Conservation (phyloP, 2,329 filamentous ascomycete species). For the Epichloe typhina region DNA sequence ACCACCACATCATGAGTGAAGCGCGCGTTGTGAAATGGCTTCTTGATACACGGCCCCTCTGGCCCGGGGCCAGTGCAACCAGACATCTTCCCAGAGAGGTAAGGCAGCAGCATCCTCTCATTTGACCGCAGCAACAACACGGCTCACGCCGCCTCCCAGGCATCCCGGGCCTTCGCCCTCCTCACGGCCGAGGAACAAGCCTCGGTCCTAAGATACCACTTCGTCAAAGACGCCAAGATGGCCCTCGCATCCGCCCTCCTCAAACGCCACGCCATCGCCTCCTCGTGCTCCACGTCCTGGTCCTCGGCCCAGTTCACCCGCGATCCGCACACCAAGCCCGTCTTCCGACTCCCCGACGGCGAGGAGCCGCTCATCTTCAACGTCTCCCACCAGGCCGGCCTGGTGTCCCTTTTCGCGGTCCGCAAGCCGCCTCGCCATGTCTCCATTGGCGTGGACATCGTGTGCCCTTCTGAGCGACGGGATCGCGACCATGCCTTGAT, state of each 20-base stretch:
- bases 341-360: conserved; percentile 35
- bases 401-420: conserved; percentile 54
- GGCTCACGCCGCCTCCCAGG: no score
- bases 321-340: conserved; percentile 40
- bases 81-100: conserved; percentile 33
- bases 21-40: conserved; percentile 44
- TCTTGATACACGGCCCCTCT: conserved; percentile 46
- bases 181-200: conserved; percentile 42
- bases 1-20: neutral
- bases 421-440: conserved; percentile 17
- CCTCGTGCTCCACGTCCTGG: conserved; percentile 48
- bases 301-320: conserved; percentile 40
- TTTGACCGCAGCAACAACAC: no score
- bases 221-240: conserved; percentile 62
- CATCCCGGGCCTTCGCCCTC: conserved; percentile 38
- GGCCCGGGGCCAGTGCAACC: conserved; percentile 38
- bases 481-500: conserved; percentile 47
- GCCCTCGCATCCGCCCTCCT: conserved; percentile 58
- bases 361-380: conserved; percentile 52
- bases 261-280: conserved; percentile 56
- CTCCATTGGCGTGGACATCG: conserved; percentile 61
- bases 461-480: conserved; percentile 58
- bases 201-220: conserved; percentile 46
- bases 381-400: conserved; percentile 63
- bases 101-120: conserved; percentile 10